These are phyloP conservation scores for Diaporthe vaccinii DNA, from an alignment of 2,329 filamentous ascomycete species.

Conservation along the genomic window DNA sequence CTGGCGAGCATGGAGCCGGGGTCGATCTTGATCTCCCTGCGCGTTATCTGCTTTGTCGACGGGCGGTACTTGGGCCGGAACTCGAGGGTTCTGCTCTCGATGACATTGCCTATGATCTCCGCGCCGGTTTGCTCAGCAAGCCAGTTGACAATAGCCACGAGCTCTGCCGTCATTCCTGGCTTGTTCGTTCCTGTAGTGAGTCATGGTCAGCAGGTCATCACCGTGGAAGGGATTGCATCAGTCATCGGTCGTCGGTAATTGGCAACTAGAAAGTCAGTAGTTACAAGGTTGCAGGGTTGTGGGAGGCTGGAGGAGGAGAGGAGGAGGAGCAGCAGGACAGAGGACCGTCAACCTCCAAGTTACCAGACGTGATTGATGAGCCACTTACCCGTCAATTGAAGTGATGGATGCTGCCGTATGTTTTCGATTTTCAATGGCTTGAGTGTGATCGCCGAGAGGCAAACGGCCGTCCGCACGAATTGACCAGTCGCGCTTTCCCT, in stretches of 20 bases:
- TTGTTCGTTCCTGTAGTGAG: constrained; percentile 2
- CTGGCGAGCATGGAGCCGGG: constrained; percentile 67
- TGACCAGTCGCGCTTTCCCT: constrained; percentile 75
- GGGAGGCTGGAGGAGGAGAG: neutral
- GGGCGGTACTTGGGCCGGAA: constrained; percentile 60
- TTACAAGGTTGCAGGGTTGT: neutral
- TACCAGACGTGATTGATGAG: neutral
- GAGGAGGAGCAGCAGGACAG: too few relatives aligned
- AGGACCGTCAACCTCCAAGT: neutral
- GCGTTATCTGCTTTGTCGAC: constrained; percentile 49
- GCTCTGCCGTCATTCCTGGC: constrained; percentile 71
- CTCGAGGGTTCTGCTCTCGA: constrained; percentile 65
- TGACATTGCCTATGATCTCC: constrained; percentile 61
- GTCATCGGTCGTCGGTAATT: neutral
- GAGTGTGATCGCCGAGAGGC: constrained; percentile 67
- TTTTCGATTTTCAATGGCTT: constrained; percentile 67
- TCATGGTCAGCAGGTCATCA: neutral
- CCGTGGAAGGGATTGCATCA: too few relatives aligned
- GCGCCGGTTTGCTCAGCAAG: constrained; percentile 67
- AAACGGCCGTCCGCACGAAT: constrained; percentile 68
- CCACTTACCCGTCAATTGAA: constrained; percentile 49
- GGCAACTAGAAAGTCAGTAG: neutral
- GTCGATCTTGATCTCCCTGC: constrained; percentile 63
- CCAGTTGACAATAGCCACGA: constrained; percentile 68
- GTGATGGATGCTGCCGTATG: constrained; percentile 63